Percentiles rank a stretch among this genome's conserved stretches.
Evolutionary conservation across 352 stramenopile species (phyloP).

Genomic region (Pythium biforme): DNA sequence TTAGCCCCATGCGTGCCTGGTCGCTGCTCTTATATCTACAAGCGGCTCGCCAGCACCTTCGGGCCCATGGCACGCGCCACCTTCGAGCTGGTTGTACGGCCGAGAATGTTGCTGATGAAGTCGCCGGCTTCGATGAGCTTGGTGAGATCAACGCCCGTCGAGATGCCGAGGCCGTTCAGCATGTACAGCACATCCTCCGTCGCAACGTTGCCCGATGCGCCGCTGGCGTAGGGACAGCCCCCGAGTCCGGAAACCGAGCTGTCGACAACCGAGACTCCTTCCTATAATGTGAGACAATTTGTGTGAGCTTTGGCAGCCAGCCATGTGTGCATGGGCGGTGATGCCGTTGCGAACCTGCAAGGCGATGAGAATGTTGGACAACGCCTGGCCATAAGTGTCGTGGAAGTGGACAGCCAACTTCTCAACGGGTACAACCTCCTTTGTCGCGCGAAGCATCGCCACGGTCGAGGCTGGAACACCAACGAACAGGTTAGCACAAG

Average conservation of each 20-base stretch:
- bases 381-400: constrained; percentile 96
- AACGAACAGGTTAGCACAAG: too few relatives aligned
- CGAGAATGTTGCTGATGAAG: constrained; percentile 88
- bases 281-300: constrained; percentile 40
- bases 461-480: constrained; percentile 59
- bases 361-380: constrained; percentile 94
- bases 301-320: neutral
- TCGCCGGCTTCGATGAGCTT: constrained; percentile 89
- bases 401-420: constrained; percentile 96
- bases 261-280: constrained; percentile 93
- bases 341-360: constrained; percentile 51
- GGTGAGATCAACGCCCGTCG: constrained; percentile 93
- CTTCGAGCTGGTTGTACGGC: constrained; percentile 83
- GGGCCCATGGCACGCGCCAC: constrained; percentile 68
- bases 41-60: constrained; percentile 40
- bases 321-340: neutral
- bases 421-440: constrained; percentile 78
- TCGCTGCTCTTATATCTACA: constrained; percentile 30
- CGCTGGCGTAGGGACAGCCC: constrained; percentile 95
- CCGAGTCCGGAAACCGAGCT: constrained; percentile 95
- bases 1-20: neutral
- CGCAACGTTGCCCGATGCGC: constrained; percentile 95
- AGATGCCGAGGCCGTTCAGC: constrained; percentile 93
- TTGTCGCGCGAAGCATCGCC: constrained; percentile 76
- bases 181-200: constrained; percentile 98